These are phyloP conservation scores for Verticillium longisporum DNA, from an alignment of 2,329 filamentous ascomycete species.

Conservation along the genomic window DNA sequence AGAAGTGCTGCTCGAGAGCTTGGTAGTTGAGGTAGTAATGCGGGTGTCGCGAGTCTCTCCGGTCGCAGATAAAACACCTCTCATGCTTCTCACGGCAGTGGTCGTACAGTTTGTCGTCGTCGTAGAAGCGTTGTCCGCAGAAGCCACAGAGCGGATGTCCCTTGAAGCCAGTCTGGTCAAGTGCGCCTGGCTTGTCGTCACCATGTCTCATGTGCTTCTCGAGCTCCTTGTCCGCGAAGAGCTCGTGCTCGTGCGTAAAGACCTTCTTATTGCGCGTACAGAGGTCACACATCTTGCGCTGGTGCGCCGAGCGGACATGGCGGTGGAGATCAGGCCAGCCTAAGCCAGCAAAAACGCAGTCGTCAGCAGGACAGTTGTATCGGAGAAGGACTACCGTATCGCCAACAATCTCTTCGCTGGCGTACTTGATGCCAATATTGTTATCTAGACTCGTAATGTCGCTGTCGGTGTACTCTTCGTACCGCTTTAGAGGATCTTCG, in stretches of 20 bases:
- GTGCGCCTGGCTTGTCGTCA: slow-evolving; percentile 82
- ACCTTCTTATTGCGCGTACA: slow-evolving; percentile 94
- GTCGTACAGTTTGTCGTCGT: slow-evolving; percentile 87
- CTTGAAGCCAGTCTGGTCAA: slow-evolving; percentile 92
- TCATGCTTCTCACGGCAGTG: slow-evolving; percentile 95
- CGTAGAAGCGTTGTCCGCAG: slow-evolving; percentile 87
- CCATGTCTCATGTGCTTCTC: slow-evolving; percentile 84
- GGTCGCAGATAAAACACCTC: slow-evolving; percentile 88
- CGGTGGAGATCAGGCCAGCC: slow-evolving; percentile 53
- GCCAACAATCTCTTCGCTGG: slow-evolving; percentile 80
- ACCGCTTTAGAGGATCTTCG: slow-evolving; percentile 73
- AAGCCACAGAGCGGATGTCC: slow-evolving; percentile 94
- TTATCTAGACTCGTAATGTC: slow-evolving; percentile 76
- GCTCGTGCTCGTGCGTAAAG: slow-evolving; percentile 94
- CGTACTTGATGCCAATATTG: slow-evolving; percentile 87
- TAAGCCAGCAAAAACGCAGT: slow-evolving; percentile 75
- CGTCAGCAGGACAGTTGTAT: slow-evolving; percentile 87
- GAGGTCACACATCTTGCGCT: slow-evolving; percentile 85
- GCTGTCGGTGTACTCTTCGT: slow-evolving; percentile 65
- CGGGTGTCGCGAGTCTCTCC: slow-evolving; percentile 60
- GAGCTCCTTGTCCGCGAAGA: slow-evolving; percentile 76
- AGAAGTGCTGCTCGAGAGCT: slow-evolving; percentile 79
- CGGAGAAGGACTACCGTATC: slow-evolving; percentile 82
- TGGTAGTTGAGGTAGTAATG: slow-evolving; percentile 92
- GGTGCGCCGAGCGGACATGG: slow-evolving; percentile 76